phyloP scores from a whole-genome alignment of 768 basidiomycete species.

The Lentinula lateritia region DNA sequence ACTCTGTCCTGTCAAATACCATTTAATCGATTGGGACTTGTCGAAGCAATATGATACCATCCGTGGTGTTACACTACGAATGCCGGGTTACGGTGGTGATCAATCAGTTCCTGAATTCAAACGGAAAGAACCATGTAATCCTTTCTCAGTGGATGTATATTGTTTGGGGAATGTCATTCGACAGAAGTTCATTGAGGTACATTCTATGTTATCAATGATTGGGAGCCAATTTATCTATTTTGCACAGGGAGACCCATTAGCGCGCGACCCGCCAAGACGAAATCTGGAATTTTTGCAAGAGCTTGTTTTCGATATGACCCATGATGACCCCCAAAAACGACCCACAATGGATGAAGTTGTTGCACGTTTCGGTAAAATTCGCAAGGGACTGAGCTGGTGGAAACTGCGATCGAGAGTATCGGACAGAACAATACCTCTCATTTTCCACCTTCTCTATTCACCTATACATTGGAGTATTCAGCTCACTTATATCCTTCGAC shows the following conservation, averaged over 20 bases:
- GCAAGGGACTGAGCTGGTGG: conserved; percentile 12
- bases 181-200: conserved; percentile 2
- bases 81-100: conserved; percentile 34
- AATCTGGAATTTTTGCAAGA: conserved; percentile 23
- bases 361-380: conserved; percentile 17
- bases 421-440: background rate
- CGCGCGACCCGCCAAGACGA: background rate
- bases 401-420: conserved; percentile 24
- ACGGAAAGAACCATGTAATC: conserved; percentile 20
- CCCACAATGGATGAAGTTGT: conserved; percentile 27
- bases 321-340: conserved; percentile 20
- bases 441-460: background rate
- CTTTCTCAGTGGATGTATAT: conserved; percentile 40
- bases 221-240: background rate
- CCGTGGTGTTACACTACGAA: conserved; percentile 17
- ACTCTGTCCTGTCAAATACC: conserved; percentile 23
- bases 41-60: conserved; percentile 21
- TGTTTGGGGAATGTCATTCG: conserved; percentile 33
- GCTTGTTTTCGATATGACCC: conserved; percentile 29
- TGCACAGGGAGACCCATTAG: background rate
- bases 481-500: background rate
- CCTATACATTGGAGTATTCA: background rate
- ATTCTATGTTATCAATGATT: background rate
- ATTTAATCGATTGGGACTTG: conserved; percentile 20
- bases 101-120: conserved; percentile 33